A percentile compares a stretch with the other conserved stretches of the same genome.
phyloP scores from a whole-genome alignment of 2,329 filamentous ascomycete genomes.

The Sclerotinia sclerotiorum region DNA sequence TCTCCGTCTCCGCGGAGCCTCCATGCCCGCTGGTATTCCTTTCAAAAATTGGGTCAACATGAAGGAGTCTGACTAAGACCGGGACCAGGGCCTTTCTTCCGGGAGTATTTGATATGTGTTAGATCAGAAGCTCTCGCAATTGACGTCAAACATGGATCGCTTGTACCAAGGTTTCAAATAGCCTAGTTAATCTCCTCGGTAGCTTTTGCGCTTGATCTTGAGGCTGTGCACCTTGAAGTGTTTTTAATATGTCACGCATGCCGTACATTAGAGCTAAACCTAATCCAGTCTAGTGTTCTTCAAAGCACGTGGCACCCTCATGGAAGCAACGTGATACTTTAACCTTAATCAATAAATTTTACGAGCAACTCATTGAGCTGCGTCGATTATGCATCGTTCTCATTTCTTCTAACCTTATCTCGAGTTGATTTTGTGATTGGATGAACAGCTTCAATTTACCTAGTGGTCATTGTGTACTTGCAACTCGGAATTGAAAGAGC shows the following conservation, averaged over 20 bases:
- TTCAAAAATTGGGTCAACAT: background rate
- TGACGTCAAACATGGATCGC: too few relatives aligned
- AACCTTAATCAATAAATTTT: too few relatives aligned
- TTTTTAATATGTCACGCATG: too few relatives aligned
- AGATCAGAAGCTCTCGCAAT: too few relatives aligned
- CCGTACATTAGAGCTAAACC: background rate
- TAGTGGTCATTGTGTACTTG: background rate
- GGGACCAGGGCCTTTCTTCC: background rate
- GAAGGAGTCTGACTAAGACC: background rate
- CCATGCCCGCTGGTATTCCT: background rate
- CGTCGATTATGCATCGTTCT: background rate
- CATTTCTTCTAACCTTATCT: background rate
- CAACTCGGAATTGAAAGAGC: background rate
- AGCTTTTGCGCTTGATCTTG: too few relatives aligned
- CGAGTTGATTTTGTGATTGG: accelerated
- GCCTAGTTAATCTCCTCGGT: too few relatives aligned
- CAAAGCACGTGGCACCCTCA: background rate
- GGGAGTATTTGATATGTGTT: too few relatives aligned
- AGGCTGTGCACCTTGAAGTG: too few relatives aligned
- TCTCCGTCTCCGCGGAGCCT: background rate
- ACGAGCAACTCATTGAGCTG: background rate
- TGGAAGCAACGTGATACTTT: too few relatives aligned
- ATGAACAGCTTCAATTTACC: background rate
- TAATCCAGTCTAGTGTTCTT: background rate
- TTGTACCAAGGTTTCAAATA: too few relatives aligned